These are phyloP conservation scores for Aspergillus hancockii DNA, from an alignment of 495 filamentous ascomycete species.

Conservation along the genomic window DNA sequence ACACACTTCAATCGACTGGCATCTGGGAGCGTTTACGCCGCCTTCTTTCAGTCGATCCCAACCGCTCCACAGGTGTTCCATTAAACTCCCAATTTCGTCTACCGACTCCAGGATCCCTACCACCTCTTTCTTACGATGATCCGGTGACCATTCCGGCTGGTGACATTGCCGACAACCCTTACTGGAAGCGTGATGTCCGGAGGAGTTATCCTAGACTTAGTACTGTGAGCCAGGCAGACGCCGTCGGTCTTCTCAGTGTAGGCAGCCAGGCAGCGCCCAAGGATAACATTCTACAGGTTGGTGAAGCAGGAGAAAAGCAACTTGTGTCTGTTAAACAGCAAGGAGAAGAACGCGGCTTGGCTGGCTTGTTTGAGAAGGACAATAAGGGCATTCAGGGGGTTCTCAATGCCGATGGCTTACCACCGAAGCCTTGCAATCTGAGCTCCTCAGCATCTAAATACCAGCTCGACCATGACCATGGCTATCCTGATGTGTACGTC, in stretches of 20 bases:
- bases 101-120: slow-evolving; percentile 77
- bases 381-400: slow-evolving; percentile 63
- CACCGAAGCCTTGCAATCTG: slow-evolving; percentile 75
- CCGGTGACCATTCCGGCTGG: slow-evolving; percentile 88
- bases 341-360: slow-evolving; percentile 68
- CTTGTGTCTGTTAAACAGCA: slow-evolving; percentile 78
- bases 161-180: slow-evolving; percentile 95
- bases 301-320: slow-evolving; percentile 79
- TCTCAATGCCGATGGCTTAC: slow-evolving; percentile 72
- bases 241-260: slow-evolving; percentile 80
- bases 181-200: slow-evolving; percentile 93
- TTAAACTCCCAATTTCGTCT: slow-evolving; percentile 91
- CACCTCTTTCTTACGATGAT: slow-evolving; percentile 80
- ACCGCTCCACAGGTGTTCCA: slow-evolving; percentile 87
- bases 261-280: slow-evolving; percentile 80
- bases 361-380: slow-evolving; percentile 71
- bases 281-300: slow-evolving; percentile 72
- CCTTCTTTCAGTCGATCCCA: slow-evolving; percentile 77
- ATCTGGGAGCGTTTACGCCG: slow-evolving; percentile 85
- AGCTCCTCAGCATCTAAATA: slow-evolving; percentile 47
- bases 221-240: slow-evolving; percentile 79
- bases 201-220: slow-evolving; percentile 83
- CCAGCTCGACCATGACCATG: slow-evolving; percentile 43
- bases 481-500: slow-evolving; percentile 54
- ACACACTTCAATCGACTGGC: slow-evolving; percentile 89